These are phyloP conservation scores for Cephalotrichum gorgonifer DNA, from an alignment of 2,329 filamentous ascomycete genomes.

Conservation along the genomic window DNA sequence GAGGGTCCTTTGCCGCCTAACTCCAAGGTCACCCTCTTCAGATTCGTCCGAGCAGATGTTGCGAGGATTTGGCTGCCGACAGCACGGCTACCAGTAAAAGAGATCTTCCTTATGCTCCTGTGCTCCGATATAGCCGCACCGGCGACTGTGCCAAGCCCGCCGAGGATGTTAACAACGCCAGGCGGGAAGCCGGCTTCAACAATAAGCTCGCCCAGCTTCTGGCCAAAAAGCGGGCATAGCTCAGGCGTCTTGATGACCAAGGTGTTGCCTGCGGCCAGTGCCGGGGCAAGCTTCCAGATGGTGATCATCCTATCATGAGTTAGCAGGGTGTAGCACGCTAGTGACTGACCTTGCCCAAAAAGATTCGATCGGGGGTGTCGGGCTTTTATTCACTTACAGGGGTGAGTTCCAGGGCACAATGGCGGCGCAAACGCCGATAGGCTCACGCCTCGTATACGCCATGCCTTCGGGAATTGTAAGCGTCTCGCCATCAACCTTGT, in stretches of 20 bases:
- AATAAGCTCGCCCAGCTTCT: constrained; percentile 78
- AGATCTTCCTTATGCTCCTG: constrained; percentile 74
- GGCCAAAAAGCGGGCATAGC: constrained; percentile 84
- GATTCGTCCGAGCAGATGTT: constrained; percentile 67
- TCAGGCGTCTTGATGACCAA: constrained; percentile 85
- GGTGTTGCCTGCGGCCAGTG: constrained; percentile 87
- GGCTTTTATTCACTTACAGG: too few species aligned
- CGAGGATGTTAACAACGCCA: constrained; percentile 81
- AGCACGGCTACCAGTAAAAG: constrained; percentile 74
- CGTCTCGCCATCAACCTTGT: constrained; percentile 59
- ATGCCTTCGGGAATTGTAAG: constrained; percentile 53
- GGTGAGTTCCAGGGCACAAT: constrained; percentile 56
- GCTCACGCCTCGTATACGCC: constrained; percentile 58
- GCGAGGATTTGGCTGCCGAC: constrained; percentile 75
- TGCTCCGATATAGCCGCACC: constrained; percentile 63
- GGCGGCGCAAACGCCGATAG: constrained; percentile 55
- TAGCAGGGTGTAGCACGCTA: constrained; percentile 50
- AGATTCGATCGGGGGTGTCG: too few species aligned
- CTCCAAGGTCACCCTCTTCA: constrained; percentile 81
- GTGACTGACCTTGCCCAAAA: too few species aligned
- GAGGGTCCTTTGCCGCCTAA: constrained; percentile 92
- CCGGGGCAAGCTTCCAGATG: constrained; percentile 59
- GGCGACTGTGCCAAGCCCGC: constrained; percentile 57
- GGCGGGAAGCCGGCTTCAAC: constrained; percentile 83
- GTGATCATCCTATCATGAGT: constrained; percentile 61